Base-by-base conservation (phyloP, 805 yeast species). In the Sugiyamaella chiloensis region DNA sequence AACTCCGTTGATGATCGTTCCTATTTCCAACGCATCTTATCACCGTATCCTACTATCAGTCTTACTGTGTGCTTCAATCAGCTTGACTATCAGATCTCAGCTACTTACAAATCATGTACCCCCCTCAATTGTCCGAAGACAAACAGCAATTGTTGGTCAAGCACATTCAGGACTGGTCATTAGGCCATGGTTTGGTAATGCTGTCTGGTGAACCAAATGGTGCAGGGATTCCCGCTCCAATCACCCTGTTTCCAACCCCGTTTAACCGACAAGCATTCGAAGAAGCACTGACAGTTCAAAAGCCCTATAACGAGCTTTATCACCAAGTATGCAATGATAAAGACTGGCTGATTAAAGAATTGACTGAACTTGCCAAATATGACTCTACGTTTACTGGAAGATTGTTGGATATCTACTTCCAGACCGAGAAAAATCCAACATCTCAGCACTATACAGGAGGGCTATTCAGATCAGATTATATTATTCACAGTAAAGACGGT, bases 231-330 rank as follows among this genome's bases (percentile, higher is more conserved):
- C 76, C 75, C 44, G 96, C 96, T 1, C 99, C 99, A 31, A 81
- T 88, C 7, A 93, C 99, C 1, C 59, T 91, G 24, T 88, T 73
- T 60, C 99, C 99, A 3, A 85, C 97, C 0, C 96, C 96, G 5
- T 81, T 89, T 54, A 91, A 96, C 3, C 73, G 68, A 47, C 45
- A 60, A 1, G 80, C 85, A 46, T 91, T 87, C 63, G 72, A 78
- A 7, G 72, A 75, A 52, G 95, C 96, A 1, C 59, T 79, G 21
- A 66, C 65, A 3, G 81, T 89, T 9, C 96, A 90, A 62, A 65
- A 70, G 34, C 59, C 68, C 4, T 93, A 81, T 72, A 88, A 90
- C 61, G 76, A 79, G 56, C 66, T 93, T 32, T 93, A 93, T 63
- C 83, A 82, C 19, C 75, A 74, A 24, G 79, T 90, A 8, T 63